Base-by-base conservation (phyloP, 371 early-diverging fungal genomes). In the Rhizopus arrhizus region DNA sequence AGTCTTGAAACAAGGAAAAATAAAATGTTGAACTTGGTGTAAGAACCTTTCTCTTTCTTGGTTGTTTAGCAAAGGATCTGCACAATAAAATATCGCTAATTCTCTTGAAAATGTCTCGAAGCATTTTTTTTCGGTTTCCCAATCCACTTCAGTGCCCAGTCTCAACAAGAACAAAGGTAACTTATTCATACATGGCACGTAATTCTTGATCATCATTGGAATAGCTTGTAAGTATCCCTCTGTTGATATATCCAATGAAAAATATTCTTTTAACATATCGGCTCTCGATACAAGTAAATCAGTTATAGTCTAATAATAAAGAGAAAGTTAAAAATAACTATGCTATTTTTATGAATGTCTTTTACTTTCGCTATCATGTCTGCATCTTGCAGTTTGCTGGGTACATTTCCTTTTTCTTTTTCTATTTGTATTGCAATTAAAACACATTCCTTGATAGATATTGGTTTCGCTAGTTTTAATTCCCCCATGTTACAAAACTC, bases 181-280 rank as follows among this genome's bases (percentile, higher is more conserved):
- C 57, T 95, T 95, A 51, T 88, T 85, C 47, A 92, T 73, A 61
- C 87, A 85, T 2, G 96, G 96, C 10, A 77, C 64, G 69, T 95
- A 95, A 29, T 87, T 89, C 22, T 77, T 75, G 28, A 97, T 64
- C 41, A 96, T 46, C 80, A 94, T 81, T 0, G 96, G 97, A 22
- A 97, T 58, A 2, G 83, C 73, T 12, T 66, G 56, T n/a, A 96
- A 59, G 4, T 77, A 53, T 0, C 94, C 91, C 2, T 78, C 69
- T 4, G 77, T 78, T n/a, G 72, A 80, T 28, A 97, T 73, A 3
- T 60, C 74, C 7, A 97, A 73, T 4, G 87, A 81, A 65, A 93
- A 97, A 65, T 95, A 96, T 56, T 95, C 94, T 10, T 76, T 68
- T 11, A 97, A 72, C 95, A 97, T 93, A 9, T 88, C 89, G 3